These are phyloP conservation scores for barley (Hordeum vulgare) DNA, from an alignment of 176 grass and related monocot genomes.

Conservation along the genomic window DNA sequence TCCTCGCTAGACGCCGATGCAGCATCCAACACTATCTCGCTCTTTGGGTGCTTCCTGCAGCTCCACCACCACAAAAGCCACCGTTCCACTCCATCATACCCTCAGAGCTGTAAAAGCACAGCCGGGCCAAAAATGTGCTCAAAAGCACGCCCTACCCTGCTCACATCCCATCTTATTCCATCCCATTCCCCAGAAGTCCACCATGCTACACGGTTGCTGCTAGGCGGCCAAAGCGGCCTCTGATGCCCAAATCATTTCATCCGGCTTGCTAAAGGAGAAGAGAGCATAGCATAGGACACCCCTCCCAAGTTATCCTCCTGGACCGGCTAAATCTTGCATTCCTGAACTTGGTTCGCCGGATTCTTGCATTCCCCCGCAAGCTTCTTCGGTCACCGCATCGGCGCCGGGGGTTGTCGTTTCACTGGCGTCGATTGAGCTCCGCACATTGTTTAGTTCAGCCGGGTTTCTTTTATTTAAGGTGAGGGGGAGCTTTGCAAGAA, in stretches of 20 bases:
- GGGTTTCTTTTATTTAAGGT: conserved; percentile 31
- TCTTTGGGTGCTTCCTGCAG: conserved; percentile 36
- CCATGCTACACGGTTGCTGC: conserved; percentile 10
- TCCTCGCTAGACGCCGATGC: conserved; percentile 18
- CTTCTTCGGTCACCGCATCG: not conserved
- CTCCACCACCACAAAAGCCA: conserved; percentile 42
- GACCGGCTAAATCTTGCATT: conserved; percentile 5
- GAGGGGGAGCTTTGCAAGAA: conserved; percentile 37
- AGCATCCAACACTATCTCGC: conserved; percentile 38
- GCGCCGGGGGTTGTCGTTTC: not conserved
- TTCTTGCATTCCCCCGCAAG: conserved; percentile 66
- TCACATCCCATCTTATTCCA: conserved; percentile 17
- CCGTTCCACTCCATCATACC: conserved; percentile 40
- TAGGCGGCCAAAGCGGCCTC: conserved; percentile 2
- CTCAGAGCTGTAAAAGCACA: conserved; percentile 39
- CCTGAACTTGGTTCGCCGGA: conserved; percentile 24
- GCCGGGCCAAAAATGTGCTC: conserved; percentile 22
- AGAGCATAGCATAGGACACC: conserved; percentile 15
- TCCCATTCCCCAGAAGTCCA: conserved; percentile 42
- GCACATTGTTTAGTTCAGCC: conserved; percentile 25
- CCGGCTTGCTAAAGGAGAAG: not conserved
- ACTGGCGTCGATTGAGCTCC: conserved; percentile 6
- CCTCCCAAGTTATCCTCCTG: conserved; percentile 26
- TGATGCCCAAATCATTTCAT: conserved; percentile 54
- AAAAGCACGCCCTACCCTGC: conserved; percentile 14